These are phyloP conservation scores for Ganoderma lucidum DNA, from an alignment of 1,284 basidiomycete genomes.

Conservation along the genomic window DNA sequence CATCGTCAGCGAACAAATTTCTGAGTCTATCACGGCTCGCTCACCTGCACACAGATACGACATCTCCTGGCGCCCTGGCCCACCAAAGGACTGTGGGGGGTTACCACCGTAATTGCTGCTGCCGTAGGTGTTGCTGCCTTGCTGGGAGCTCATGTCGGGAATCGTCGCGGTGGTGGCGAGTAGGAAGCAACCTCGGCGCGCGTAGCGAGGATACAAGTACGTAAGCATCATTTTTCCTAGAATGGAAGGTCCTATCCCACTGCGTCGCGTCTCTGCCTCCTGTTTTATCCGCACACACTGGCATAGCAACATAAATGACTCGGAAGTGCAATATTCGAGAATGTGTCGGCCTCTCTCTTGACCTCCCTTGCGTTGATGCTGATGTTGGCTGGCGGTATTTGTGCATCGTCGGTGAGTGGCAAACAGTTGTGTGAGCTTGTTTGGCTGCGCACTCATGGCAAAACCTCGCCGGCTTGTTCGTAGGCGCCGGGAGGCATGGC, in stretches of 20 bases:
- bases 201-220: constrained; percentile 9
- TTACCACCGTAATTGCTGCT: constrained; percentile 22
- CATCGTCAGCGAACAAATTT: constrained; percentile 3
- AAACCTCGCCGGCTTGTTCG: constrained; percentile 20
- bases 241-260: background rate
- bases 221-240: constrained; percentile 4
- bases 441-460: constrained; percentile 33
- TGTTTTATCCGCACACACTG: constrained; percentile 3
- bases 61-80: constrained; percentile 68
- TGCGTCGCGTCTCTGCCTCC: background rate
- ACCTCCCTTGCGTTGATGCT: background rate
- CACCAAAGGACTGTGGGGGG: constrained; percentile 39
- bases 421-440: constrained; percentile 36
- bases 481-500: constrained; percentile 19
- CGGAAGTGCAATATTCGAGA: background rate
- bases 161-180: constrained; percentile 32
- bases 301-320: constrained; percentile 3
- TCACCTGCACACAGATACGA: constrained; percentile 94
- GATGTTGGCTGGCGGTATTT: background rate
- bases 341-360: background rate
- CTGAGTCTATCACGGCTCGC: constrained; percentile 34
- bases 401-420: background rate
- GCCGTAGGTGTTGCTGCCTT: constrained; percentile 32
- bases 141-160: constrained; percentile 55
- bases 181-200: background rate